These are phyloP conservation scores for Iris macrosiphon DNA, from an alignment of 106 monocot species.

Conservation along the genomic window DNA sequence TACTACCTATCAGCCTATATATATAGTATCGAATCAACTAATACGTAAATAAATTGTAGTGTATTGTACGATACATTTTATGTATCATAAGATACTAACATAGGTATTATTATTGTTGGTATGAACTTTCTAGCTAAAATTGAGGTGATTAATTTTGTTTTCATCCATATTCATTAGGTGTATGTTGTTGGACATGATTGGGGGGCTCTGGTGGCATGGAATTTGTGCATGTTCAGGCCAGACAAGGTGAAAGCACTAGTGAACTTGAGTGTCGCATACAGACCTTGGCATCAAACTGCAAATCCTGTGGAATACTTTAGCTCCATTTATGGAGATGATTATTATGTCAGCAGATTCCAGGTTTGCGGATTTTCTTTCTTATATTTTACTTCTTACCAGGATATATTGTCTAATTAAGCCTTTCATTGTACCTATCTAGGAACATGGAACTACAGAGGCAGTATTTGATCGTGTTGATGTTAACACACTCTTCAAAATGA, in stretches of 20 bases:
- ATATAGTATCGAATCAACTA: too few species aligned
- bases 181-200: conserved; percentile 23
- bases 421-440: too few species aligned
- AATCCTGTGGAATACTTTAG: conserved; percentile 4
- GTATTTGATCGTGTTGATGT: conserved; percentile 13
- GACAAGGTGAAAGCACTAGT: conserved; percentile 21
- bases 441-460: conserved; percentile 16
- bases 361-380: conserved; percentile 2
- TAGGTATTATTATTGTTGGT: too few species aligned
- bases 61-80: too few species aligned
- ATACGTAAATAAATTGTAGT: too few species aligned
- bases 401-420: too few species aligned
- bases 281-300: neutral
- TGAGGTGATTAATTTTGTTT: too few species aligned
- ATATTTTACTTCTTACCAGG: too few species aligned
- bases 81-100: too few species aligned
- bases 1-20: too few species aligned
- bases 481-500: neutral
- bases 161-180: too few species aligned
- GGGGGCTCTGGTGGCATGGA: conserved; percentile 18
- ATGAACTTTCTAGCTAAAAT: too few species aligned
- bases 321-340: conserved; percentile 12
- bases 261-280: conserved; percentile 16
- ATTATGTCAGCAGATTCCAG: conserved; percentile 24
- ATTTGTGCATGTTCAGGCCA: conserved; percentile 14